phyloP scores from a whole-genome alignment of 495 filamentous ascomycete species.

The Rhypophila decipiens region DNA sequence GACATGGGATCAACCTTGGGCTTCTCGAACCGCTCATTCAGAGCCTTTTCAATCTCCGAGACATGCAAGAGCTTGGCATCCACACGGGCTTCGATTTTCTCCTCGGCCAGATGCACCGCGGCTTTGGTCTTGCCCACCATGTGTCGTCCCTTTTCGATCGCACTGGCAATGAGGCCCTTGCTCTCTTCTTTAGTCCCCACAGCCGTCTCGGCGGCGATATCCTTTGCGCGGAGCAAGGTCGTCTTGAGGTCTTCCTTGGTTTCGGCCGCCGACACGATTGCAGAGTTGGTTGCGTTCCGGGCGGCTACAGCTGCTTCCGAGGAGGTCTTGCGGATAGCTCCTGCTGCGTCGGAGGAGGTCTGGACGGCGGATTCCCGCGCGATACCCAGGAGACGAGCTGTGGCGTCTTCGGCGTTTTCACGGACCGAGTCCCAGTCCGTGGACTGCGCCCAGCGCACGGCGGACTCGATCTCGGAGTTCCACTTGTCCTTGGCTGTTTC shows the following conservation, averaged over 20 bases:
- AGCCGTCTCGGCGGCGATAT: slow-evolving; percentile 9
- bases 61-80: slow-evolving; percentile 20
- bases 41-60: slow-evolving; percentile 38
- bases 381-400: slow-evolving; percentile 24
- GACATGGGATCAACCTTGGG: slow-evolving; percentile 18
- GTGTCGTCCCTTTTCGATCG: slow-evolving; percentile 23
- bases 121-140: slow-evolving; percentile 20
- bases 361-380: neutral
- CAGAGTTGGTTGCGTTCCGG: neutral
- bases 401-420: slow-evolving; percentile 43
- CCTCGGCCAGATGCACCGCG: slow-evolving; percentile 10
- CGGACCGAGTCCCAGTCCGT: slow-evolving; percentile 57
- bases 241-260: neutral
- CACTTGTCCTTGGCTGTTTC: slow-evolving; percentile 72
- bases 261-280: neutral
- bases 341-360: neutral
- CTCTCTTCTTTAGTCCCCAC: slow-evolving; percentile 17
- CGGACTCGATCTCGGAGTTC: slow-evolving; percentile 67
- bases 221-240: neutral
- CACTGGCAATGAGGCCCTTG: slow-evolving; percentile 1
- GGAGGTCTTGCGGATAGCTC: neutral
- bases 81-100: slow-evolving; percentile 4
- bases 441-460: slow-evolving; percentile 61
- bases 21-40: slow-evolving; percentile 41
- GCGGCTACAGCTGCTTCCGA: neutral